Evolutionary conservation across 176 grass and related monocot genomes (phyloP), one percentile per base, ranked within the genome.

Genomic region (Oryza glumipatula): DNA sequence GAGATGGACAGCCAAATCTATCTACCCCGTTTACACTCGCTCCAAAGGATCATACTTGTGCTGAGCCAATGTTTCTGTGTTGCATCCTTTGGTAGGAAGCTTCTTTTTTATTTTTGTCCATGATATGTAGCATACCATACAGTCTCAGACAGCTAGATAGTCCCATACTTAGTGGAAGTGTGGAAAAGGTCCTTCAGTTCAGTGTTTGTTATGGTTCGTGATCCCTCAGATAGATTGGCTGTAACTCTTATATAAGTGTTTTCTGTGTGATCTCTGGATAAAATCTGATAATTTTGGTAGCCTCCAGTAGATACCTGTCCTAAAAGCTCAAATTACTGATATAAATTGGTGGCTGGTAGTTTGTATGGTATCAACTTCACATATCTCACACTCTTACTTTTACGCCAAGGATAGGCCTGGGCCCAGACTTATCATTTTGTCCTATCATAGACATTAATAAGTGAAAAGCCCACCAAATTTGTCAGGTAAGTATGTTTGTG

Each of bases 221-320:
- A n/a, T 79, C 4, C 28, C 16, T 58, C 33, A 21, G 17, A 56
- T 44, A n/a, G 32, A 79, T n/a, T 43, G 0, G 36, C 10, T 10
- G 4, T 10, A 76, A 38, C 65, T 68, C 9, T 21, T 32, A 32
- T 32, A 32, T 23, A 60, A 69, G 16, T 17, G 39, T 13, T 8
- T 17, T 44, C 30, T 35, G 67, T 73, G 15, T 45, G 56, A 56
- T 38, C 15, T 49, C 30, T 3, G 3, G 39, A 43, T 13, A 24
- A 16, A 5, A 11, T 83, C 16, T 70, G 30, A 70, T 44, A 4
- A 11, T 71, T 77, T 82, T 51, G 41, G 26, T 88, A 74, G 75
- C 35, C 56, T 67, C 12, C 16, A 36, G 14, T 58, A 43, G 7
- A 56, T 36, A 54, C 65, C 11, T 88, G 77, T 51, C 12, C 11